Base-by-base conservation (phyloP, 768 basidiomycete species). In the Hericium coralloides region DNA sequence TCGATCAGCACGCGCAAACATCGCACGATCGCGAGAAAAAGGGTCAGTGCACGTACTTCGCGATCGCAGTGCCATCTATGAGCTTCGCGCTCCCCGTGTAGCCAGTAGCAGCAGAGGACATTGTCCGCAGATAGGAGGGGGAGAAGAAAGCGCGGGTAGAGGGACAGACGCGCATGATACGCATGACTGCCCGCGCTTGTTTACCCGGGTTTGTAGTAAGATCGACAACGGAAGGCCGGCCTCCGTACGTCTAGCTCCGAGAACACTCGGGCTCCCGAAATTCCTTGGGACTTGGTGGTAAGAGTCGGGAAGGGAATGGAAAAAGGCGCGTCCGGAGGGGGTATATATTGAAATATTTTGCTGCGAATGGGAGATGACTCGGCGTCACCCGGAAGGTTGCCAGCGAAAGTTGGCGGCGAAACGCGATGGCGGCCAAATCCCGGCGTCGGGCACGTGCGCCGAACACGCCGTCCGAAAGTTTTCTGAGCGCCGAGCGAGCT, bases 51-150 rank as follows among this genome's bases (percentile, higher is more conserved):
- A 74, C 76, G 55, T 64, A 94, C 94, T 90, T 93, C 68, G 95
- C 90, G 61, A 94, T 72, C 49, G 79, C 80, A 49, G 79, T 88
- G 17, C 95, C 95, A 62, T 97, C 91, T 68, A 98, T 92, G 65
- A 89, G 65, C 59, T 77, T 76, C 8, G 81, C 76, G 25, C 55
- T 61, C 12, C 53, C 66, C 59, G 72, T 77, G 26, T 52, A 48
- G 37, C 43, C 53, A 8, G 60, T 41, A 26, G 62, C 55, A 47
- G 61, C 47, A 31, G 64, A 38, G 49, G 65, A 66, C 72, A 72
- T 73, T 39, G 60, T 58, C 48, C 63, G 60, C 18, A 56, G 15
- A 39, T 56, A 38, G 55, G 59, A 58, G 61, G 61, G 61, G 56
- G 41, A 57, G 55, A 61, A 48, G 61, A 61, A 56, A 61, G 59